These are phyloP conservation scores for Saturnispora dispora DNA, from an alignment of 805 yeast genomes.

Conservation along the genomic window DNA sequence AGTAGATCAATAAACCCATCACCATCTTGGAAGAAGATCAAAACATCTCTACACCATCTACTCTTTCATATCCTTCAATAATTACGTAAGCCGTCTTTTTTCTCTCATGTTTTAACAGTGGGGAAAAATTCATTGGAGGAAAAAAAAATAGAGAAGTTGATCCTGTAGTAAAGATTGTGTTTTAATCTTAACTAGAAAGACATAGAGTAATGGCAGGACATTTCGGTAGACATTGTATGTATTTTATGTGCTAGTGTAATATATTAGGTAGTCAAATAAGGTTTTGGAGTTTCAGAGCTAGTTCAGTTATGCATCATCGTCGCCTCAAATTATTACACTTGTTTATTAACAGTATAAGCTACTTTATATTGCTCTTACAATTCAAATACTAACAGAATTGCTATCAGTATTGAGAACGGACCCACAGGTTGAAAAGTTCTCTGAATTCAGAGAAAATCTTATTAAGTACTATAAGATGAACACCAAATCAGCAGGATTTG, in stretches of 20 bases:
- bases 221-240: conserved; percentile 29
- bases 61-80: not conserved
- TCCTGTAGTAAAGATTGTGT: not conserved
- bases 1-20: too few relatives aligned
- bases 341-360: not conserved
- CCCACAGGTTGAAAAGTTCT: conserved; percentile 25
- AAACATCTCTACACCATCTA: not conserved
- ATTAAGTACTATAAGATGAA: conserved; percentile 25
- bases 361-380: too few relatives aligned
- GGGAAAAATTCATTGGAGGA: not conserved
- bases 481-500: conserved; percentile 22
- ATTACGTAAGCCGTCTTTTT: not conserved
- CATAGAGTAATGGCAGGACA: conserved; percentile 23
- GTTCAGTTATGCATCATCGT: not conserved
- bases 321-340: not conserved
- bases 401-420: conserved; percentile 25
- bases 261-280: not conserved
- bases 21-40: too few relatives aligned
- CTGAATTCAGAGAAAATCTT: conserved; percentile 25
- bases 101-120: not conserved
- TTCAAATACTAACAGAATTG: conserved; percentile 2
- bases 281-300: not conserved
- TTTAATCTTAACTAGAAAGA: not conserved
- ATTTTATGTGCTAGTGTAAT: not conserved
- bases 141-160: not conserved